These are phyloP conservation scores for Candida sp. DNA, from an alignment of 1,139 yeast species.

Conservation along the genomic window DNA sequence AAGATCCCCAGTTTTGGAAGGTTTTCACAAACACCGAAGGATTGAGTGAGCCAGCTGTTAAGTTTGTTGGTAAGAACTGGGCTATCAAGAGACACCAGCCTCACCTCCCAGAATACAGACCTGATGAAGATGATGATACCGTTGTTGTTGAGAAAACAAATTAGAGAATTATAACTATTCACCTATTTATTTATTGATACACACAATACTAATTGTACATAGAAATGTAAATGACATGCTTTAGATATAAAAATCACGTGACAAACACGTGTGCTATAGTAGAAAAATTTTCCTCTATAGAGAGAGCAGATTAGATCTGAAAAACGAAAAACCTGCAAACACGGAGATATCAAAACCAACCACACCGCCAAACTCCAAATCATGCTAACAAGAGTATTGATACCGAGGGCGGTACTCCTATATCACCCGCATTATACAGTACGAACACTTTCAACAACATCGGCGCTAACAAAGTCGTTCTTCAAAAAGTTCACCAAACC, in stretches of 20 bases:
- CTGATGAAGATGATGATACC: constrained; percentile 10
- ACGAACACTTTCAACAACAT: background rate
- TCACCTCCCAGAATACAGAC: constrained; percentile 48
- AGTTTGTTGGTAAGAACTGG: constrained; percentile 80
- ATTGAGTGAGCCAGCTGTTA: constrained; percentile 63
- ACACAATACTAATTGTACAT: no score
- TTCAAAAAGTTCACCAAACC: background rate
- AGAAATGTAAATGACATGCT: no score
- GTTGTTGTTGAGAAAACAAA: background rate
- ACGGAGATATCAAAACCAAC: background rate
- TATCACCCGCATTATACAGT: background rate
- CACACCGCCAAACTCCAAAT: background rate
- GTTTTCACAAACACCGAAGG: constrained; percentile 68
- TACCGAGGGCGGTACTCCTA: constrained; percentile 1
- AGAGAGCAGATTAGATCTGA: no score
- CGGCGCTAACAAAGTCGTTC: background rate
- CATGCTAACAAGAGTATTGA: background rate
- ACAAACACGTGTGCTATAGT: no score
- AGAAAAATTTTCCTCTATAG: no score
- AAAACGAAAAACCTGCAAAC: no score
- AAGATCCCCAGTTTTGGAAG: constrained; percentile 75
- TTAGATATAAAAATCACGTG: no score
- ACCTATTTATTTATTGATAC: background rate
- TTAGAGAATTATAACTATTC: background rate
- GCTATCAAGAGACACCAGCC: constrained; percentile 72